Conservation (phyloP, 2,329 filamentous ascomycete genomes). For the Zymoseptoria crescenta region DNA sequence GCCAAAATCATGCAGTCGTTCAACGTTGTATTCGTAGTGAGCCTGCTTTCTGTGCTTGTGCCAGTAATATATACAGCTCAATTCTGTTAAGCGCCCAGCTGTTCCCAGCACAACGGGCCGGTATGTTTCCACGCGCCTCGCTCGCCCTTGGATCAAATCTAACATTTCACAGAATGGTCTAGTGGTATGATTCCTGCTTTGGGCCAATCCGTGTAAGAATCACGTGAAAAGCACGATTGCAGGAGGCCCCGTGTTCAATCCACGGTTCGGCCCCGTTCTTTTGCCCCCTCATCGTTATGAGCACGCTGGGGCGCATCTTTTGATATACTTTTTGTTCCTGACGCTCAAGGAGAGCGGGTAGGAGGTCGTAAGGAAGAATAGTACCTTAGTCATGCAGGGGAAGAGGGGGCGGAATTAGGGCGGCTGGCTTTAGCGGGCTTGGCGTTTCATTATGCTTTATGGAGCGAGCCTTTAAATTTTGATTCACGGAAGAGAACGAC, state of each 20-base stretch:
- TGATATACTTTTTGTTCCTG: not conserved
- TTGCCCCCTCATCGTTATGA: not conserved
- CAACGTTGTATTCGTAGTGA: no score
- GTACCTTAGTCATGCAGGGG: no score
- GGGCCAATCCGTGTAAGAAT: not conserved
- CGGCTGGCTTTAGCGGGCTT: not conserved
- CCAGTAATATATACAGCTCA: no score
- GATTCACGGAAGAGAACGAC: not conserved
- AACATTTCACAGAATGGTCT: not conserved
- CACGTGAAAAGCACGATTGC: no score
- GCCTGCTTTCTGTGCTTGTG: no score
- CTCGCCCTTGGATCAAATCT: no score
- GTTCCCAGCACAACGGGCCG: no score
- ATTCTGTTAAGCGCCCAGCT: no score
- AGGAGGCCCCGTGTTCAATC: not conserved
- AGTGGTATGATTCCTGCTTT: not conserved
- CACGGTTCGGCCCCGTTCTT: not conserved
- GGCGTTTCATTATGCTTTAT: not conserved
- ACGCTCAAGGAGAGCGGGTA: no score
- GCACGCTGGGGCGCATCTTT: not conserved
- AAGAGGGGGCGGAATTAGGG: not conserved
- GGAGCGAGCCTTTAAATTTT: not conserved
- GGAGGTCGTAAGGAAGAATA: no score
- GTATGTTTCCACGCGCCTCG: no score
- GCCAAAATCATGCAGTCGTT: no score